Conservation (phyloP, 163 green algal genomes). For the Volvox carteri region DNA sequence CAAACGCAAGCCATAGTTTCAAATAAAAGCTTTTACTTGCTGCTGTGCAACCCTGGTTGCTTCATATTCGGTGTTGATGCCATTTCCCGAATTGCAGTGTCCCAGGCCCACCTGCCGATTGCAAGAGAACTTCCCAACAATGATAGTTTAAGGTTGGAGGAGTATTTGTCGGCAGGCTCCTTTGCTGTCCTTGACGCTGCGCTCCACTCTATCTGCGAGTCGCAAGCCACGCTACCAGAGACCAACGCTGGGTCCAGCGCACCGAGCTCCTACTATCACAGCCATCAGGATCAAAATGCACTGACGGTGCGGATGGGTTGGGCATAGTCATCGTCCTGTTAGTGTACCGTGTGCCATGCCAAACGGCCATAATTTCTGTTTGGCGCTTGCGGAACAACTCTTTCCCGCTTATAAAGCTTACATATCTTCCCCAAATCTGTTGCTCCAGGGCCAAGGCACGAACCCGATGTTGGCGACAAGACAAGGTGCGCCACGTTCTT, state of each 20-base stretch:
- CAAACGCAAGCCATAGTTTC: too few species aligned
- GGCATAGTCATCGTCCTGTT: neutral
- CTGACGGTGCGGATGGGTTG: neutral
- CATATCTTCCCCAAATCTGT: neutral
- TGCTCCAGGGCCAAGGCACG: neutral
- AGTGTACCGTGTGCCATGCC: neutral
- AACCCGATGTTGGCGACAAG: neutral
- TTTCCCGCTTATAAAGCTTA: neutral
- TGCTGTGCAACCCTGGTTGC: constrained; percentile 26
- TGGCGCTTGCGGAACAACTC: neutral
- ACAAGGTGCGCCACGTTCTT: neutral
- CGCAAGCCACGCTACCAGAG: neutral
- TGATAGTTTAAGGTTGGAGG: constrained; percentile 22
- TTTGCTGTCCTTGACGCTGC: neutral
- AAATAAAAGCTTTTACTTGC: neutral
- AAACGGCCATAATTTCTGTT: neutral
- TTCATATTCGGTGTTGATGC: neutral
- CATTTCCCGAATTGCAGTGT: neutral
- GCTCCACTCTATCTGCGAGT: constrained; percentile 23
- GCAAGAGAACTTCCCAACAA: constrained; percentile 20
- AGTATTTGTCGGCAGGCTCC: constrained; percentile 4
- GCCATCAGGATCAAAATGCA: neutral
- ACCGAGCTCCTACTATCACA: neutral
- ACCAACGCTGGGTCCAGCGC: neutral
- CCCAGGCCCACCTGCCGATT: constrained; percentile 7